phyloP scores from a whole-genome alignment of 2,329 filamentous ascomycete species.

The Chaetothyriales sp. region DNA sequence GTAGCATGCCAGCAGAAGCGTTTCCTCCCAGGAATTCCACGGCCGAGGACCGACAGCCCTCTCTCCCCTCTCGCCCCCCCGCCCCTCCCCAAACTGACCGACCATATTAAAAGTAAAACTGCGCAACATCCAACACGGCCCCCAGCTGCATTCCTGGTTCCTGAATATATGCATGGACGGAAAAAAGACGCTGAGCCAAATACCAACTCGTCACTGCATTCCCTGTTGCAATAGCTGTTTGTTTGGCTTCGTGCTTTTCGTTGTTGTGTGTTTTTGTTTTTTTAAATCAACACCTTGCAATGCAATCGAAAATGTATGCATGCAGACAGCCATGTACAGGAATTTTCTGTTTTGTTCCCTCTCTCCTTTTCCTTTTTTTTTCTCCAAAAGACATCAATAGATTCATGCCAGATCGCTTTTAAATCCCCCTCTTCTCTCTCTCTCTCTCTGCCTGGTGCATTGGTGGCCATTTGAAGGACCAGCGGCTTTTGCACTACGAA shows the following conservation, averaged over 20 bases:
- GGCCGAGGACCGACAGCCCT: too few species aligned
- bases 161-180: neutral
- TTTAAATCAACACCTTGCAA: neutral
- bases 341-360: neutral
- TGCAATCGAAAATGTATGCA: neutral
- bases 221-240: neutral
- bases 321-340: neutral
- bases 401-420: neutral
- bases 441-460: neutral
- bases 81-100: too few species aligned
- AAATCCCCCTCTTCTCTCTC: neutral
- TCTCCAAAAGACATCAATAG: neutral
- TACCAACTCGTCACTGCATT: neutral
- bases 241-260: neutral
- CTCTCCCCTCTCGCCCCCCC: too few species aligned
- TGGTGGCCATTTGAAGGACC: neutral
- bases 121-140: neutral
- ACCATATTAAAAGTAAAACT: neutral
- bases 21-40: too few species aligned
- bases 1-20: too few species aligned
- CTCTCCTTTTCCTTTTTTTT: neutral
- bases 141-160: neutral
- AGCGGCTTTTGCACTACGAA: conserved; percentile 9
- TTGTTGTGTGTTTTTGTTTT: too few species aligned
- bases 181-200: neutral